phyloP scores from a whole-genome alignment of 1,284 basidiomycete genomes.

The Ganoderma resinaceum region DNA sequence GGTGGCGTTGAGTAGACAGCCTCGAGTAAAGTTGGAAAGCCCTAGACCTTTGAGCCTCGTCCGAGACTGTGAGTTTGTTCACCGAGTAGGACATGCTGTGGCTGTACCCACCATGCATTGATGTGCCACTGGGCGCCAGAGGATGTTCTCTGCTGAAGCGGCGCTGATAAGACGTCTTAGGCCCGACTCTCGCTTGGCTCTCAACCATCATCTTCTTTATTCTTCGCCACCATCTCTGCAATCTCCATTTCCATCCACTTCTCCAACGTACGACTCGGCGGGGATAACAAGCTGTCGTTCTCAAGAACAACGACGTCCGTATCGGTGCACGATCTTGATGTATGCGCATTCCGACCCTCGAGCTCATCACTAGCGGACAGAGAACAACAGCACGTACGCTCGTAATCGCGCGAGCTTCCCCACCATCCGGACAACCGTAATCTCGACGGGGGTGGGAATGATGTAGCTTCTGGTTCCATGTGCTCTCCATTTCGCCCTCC shows the following conservation, averaged over 20 bases:
- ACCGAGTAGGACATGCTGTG: not conserved
- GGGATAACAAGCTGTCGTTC: not conserved
- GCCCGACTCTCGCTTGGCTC: not conserved
- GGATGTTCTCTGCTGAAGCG: not conserved
- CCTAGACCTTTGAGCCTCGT: not conserved
- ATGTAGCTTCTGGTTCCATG: not conserved
- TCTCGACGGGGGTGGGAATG: not conserved
- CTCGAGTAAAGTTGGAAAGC: not conserved
- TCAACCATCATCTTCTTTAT: not conserved
- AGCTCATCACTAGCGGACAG: not conserved
- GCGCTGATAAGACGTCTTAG: not conserved
- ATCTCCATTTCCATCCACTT: not conserved
- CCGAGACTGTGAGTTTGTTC: not conserved
- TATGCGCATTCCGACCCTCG: not conserved
- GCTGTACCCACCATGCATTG: not conserved
- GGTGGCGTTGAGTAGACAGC: not conserved
- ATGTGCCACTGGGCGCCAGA: not conserved
- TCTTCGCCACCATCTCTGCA: not conserved
- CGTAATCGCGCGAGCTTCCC: not conserved
- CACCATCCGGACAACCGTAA: not conserved
- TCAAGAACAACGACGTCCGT: not conserved
- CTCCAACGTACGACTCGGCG: not conserved
- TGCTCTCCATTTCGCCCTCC: not conserved
- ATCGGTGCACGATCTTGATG: not conserved
- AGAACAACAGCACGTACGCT: not conserved